These are phyloP conservation scores for Scleroderma bovista DNA, from an alignment of 768 basidiomycete species.

Conservation along the genomic window DNA sequence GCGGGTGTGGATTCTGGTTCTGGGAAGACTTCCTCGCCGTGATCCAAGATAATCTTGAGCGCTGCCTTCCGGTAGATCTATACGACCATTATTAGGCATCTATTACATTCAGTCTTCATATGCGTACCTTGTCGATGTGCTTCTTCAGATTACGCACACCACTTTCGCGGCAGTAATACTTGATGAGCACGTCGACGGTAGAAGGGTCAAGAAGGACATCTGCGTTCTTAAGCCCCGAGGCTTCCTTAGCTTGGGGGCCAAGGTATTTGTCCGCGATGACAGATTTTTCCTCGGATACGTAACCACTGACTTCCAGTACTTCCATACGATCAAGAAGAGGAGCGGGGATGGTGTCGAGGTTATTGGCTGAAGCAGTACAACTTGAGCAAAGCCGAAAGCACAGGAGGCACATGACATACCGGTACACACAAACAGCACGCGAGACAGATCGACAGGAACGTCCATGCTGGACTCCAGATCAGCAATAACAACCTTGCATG, in stretches of 20 bases:
- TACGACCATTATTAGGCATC: background rate
- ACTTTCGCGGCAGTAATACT: constrained; percentile 96
- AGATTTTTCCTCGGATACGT: constrained; percentile 90
- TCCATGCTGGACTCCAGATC: constrained; percentile 67
- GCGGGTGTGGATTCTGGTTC: constrained; percentile 41
- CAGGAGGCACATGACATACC: constrained; percentile 30
- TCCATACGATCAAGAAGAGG: constrained; percentile 96
- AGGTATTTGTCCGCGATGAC: constrained; percentile 86
- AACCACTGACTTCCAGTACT: constrained; percentile 90
- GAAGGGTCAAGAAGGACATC: constrained; percentile 74
- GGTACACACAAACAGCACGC: constrained; percentile 97
- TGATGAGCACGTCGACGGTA: constrained; percentile 84
- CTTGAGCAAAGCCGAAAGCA: background rate
- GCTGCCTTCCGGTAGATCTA: constrained; percentile 98
- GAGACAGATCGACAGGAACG: constrained; percentile 92
- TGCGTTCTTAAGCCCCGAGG: constrained; percentile 78
- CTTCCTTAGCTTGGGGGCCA: constrained; percentile 88
- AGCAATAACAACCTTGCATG: constrained; percentile 1
- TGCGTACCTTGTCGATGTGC: constrained; percentile 90
- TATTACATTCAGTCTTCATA: background rate
- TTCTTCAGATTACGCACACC: constrained; percentile 97
- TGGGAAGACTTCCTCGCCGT: constrained; percentile 82
- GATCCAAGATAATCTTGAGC: constrained; percentile 81
- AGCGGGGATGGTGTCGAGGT: constrained; percentile 89
- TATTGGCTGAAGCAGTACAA: constrained; percentile 55